Evolutionary conservation across 495 filamentous ascomycete genomes (phyloP), one percentile per base, ranked within the genome.

Genomic region (Letharia lupina): DNA sequence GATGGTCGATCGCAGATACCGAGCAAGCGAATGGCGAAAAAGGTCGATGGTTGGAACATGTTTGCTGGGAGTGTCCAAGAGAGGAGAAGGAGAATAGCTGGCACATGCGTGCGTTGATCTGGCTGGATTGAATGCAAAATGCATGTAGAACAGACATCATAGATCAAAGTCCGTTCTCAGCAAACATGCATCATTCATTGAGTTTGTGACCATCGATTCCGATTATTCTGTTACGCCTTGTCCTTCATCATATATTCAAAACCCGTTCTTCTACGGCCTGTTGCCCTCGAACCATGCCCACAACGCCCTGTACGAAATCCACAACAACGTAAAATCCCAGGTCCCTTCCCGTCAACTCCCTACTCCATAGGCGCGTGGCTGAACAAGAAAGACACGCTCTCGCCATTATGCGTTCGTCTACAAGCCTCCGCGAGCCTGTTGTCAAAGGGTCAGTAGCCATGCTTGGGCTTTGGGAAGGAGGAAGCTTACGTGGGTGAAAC

Each of bases 391-490:
- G 88, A 91, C 35, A 96, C 91, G 65, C 89, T 92, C 80, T 91
- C 89, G 66, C 93, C 94, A 73, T 98, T 98, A 77, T 98, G 94
- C 31, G 95, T 98, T 71, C 94, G 86, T 67, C 94, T 82, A 71
- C 78, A 78, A 61, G 80, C 80, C 76, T 88, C 86, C 28, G 75
- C 78, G 0, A 18, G 28, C 37, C 41, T 44, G 10, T 61, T 8
- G 12, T 23, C 41, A 61, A 44, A n/a, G 23, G 5, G 18, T 61
- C 2, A 40, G 41, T 23, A 44, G 0, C 58, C 37, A 61, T 13
- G 11, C 20, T 41, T 8, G 4, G 16, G 33, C 37, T 28, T 28
- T 28, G 23, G 31, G 10, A 16, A 20, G 45, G 79, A 69, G 37
- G 48, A 57, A 20, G 33, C 35, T 56, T 65, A 65, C 33, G 94